Base-by-base conservation (phyloP, 768 basidiomycete genomes). In the Lactifluus pinguis region DNA sequence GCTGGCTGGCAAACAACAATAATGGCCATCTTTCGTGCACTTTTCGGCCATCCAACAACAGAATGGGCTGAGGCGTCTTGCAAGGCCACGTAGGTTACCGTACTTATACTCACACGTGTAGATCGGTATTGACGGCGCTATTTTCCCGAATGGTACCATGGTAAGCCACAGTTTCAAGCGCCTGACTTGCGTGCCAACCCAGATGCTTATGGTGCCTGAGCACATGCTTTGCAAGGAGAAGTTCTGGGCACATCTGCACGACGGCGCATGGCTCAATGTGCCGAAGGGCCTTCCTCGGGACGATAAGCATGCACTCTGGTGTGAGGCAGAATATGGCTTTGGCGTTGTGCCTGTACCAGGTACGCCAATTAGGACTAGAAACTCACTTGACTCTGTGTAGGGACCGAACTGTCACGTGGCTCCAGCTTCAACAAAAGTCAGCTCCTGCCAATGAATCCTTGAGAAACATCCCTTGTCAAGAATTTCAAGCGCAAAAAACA, bases 171-270 rank as follows among this genome's bases (percentile, higher is more conserved):
- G 91, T 92, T 98, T 95, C 71, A 91, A 95, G 72, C 86, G 94
- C 4, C 76, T 98, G 66, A 95, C 95, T 2, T 86, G 89, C 74
- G 94, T 98, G 10, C 95, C 95, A 4, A 97, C 98, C 68, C 89
- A 94, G 72, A 89, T 89, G 2, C 79, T 82, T 66, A 88, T 98
- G 84, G 86, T 98, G 54, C 88, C 92, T 69, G 87, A 85, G 50
- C 77, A 71, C 53, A 84, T 97, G 81, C 80, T 98, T 57, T 84
- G 87, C 17, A 89, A 89, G 62, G 93, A 98, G 76, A 86, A 83
- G 63, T 74, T 80, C 56, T 98, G 95, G 95, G 68, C 98, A 61
- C 68, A 89, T 85, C 86, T 88, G 53, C 92, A 95, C 70, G 94
- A 95, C 70, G 80, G 83, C 68, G 77, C 78, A 10, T 92, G 89